Base-by-base conservation (phyloP, 2,329 filamentous ascomycete species). In the Davidsoniella australis region DNA sequence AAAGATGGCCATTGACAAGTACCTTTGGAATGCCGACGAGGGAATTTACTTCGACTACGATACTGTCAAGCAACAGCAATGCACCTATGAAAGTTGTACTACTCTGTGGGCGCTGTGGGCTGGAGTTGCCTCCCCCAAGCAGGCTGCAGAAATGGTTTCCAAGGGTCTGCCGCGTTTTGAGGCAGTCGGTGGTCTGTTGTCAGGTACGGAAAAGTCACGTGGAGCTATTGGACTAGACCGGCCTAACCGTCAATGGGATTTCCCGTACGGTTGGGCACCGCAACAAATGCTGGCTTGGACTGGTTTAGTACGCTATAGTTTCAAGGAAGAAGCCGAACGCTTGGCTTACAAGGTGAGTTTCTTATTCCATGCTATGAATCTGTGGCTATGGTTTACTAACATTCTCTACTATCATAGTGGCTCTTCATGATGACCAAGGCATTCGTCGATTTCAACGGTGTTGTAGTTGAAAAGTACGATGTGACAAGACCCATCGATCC, bases 11-110 rank as follows among this genome's bases (percentile, higher is more conserved):
- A 91, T 96, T 58, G 85, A 96, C 65, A 91, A 87, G 66, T 86
- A 91, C 60, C 78, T 94, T 62, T 98, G 91, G 91, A 83, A 93
- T 61, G 82, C 89, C 56, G 72, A 85, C 56, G 79, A 84, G 61
- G 89, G 89, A 52, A 94, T 96, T 85, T 98, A 86, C 70, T 96
- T 96, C 61, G 91, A 98, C 66, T 98, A 96, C 64, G 75, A 98
- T 66, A 94, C 86, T 0, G 79, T 74, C 54, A 85, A 82, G 64
- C 78, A 87, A 61, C 66, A 86, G 64, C 85, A 83, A 58, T 86
- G 79, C 56, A 76, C 72, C 12, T 96, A 96, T 62, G 91, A 96
- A 67, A 84, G 78, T 55, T 86, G 82, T 49, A 98, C 91, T 2
- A 95, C 88, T 0, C 88, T 96, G 67, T 98, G 91, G 91, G 79